Evolutionary conservation across 2,329 filamentous ascomycete genomes (phyloP).

Genomic region (Fusarium circinatum): DNA sequence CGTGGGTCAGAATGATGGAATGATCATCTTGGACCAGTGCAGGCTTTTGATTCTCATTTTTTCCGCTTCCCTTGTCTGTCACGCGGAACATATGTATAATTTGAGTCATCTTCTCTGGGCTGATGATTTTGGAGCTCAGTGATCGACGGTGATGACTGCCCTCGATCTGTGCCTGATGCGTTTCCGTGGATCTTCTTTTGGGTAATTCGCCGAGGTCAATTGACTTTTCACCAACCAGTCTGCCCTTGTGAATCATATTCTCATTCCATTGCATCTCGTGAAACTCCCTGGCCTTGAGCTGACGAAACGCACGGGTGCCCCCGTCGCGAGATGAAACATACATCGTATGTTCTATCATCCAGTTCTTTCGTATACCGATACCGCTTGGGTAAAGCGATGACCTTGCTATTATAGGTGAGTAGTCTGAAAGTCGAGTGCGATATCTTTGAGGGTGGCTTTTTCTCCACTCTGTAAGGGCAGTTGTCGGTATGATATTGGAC

Average conservation of each 20-base stretch:
- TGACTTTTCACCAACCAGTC: slow-evolving; percentile 48
- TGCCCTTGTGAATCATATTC: slow-evolving; percentile 44
- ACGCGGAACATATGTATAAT: slow-evolving; percentile 18
- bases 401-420: slow-evolving; percentile 36
- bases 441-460: slow-evolving; percentile 52
- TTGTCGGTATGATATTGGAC: slow-evolving; percentile 53
- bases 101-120: slow-evolving; percentile 3
- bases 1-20: slow-evolving; percentile 1
- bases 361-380: slow-evolving; percentile 53
- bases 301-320: slow-evolving; percentile 52
- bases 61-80: background rate
- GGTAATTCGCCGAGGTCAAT: slow-evolving; percentile 29
- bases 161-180: background rate
- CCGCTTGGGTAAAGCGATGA: slow-evolving; percentile 28
- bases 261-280: slow-evolving; percentile 55
- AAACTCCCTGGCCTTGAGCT: slow-evolving; percentile 52
- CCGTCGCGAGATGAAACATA: slow-evolving; percentile 52
- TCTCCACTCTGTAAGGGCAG: slow-evolving; percentile 51
- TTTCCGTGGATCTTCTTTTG: background rate
- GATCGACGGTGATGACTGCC: background rate
- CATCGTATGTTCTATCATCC: slow-evolving; percentile 57
- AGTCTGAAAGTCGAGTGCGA: slow-evolving; percentile 54
- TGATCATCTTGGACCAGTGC: background rate
- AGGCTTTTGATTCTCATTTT: background rate
- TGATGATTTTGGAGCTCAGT: slow-evolving; percentile 1